Percentiles rank a stretch among this genome's conserved stretches.
These are phyloP conservation scores for Pilobolus umbonatus DNA, from an alignment of 192 early-diverging fungal species.

Conservation along the genomic window DNA sequence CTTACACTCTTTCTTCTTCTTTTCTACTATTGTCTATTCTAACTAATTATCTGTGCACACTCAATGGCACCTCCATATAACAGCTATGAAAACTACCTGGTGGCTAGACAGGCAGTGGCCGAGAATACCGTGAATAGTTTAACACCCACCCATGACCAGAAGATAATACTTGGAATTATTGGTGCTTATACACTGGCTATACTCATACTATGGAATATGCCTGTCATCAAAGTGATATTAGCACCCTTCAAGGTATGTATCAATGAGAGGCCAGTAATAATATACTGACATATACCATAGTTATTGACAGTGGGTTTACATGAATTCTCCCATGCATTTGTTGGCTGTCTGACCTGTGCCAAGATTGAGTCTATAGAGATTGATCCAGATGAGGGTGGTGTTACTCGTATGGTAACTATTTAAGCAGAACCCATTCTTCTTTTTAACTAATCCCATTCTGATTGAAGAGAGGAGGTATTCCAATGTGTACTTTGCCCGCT, in stretches of 20 bases:
- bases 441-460: conserved; percentile 3
- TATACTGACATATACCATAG: conserved; percentile 31
- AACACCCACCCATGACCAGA: conserved; percentile 34
- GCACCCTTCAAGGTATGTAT: conserved; percentile 84
- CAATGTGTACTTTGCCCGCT: conserved; percentile 78
- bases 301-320: conserved; percentile 89
- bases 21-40: not conserved
- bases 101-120: conserved; percentile 29
- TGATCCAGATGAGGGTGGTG: conserved; percentile 90
- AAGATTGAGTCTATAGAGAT: conserved; percentile 84
- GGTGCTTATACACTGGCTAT: conserved; percentile 65
- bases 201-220: conserved; percentile 83
- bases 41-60: not conserved
- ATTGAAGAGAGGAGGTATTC: conserved; percentile 65
- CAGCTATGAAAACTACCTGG: conserved; percentile 28
- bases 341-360: conserved; percentile 83
- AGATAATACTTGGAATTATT: conserved; percentile 43
- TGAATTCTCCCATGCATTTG: conserved; percentile 91
- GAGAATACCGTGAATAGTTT: conserved; percentile 20
- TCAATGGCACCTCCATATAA: conserved; percentile 21
- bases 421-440: not conserved
- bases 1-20: not conserved
- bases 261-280: not conserved
- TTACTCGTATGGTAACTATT: conserved; percentile 63
- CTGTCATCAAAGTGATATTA: conserved; percentile 76